These are phyloP conservation scores for Alternaria infectoria DNA, from an alignment of 2,329 filamentous ascomycete genomes.

Conservation along the genomic window DNA sequence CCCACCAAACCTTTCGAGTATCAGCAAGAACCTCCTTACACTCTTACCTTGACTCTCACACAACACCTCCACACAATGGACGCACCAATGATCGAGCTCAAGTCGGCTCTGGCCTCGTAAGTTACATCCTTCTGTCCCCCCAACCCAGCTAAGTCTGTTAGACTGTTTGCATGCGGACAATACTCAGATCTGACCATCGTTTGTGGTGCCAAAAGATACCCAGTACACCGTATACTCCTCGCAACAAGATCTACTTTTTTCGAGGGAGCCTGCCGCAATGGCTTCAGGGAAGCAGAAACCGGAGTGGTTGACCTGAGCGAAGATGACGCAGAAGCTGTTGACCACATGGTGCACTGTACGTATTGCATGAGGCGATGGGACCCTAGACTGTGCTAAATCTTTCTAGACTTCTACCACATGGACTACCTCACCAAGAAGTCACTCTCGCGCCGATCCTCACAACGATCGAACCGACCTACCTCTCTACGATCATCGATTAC, in stretches of 20 bases:
- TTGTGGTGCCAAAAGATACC: constrained; percentile 54
- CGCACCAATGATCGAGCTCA: constrained; percentile 52
- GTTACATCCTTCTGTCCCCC: constrained; percentile 22
- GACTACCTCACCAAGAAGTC: constrained; percentile 48
- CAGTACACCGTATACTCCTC: constrained; percentile 56
- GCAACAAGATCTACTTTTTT: constrained; percentile 58
- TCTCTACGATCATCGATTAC: constrained; percentile 28
- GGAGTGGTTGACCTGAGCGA: constrained; percentile 49
- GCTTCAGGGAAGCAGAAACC: constrained; percentile 46
- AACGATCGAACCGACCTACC: constrained; percentile 30
- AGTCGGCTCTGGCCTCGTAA: constrained; percentile 57
- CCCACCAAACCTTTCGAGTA: neutral
- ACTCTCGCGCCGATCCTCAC: constrained; percentile 38
- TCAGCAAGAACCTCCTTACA: neutral
- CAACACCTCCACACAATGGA: constrained; percentile 41
- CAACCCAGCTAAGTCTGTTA: constrained; percentile 38
- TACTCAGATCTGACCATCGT: constrained; percentile 58
- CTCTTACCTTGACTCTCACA: neutral
- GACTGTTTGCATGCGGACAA: constrained; percentile 47
- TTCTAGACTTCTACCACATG: constrained; percentile 50
- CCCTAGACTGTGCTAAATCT: constrained; percentile 23
- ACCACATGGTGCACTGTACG: constrained; percentile 52
- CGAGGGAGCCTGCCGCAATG: constrained; percentile 48
- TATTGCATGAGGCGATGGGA: constrained; percentile 6
- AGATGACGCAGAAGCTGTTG: constrained; percentile 50